phyloP scores from a whole-genome alignment of 306 rosid species.

The Amphicarpaea edgeworthii region DNA sequence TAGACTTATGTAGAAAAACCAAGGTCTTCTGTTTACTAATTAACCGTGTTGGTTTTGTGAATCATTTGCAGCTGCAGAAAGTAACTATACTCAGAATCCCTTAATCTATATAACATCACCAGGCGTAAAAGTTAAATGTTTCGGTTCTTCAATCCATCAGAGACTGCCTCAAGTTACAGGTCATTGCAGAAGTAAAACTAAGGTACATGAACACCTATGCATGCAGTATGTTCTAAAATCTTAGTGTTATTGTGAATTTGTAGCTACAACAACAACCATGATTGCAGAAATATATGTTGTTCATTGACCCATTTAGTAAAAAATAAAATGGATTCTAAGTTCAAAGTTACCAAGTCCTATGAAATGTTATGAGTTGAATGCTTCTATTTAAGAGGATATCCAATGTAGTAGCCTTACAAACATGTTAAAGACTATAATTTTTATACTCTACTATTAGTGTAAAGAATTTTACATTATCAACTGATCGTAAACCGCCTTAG shows the following conservation, averaged over 20 bases:
- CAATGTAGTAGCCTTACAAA: background rate
- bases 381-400: background rate
- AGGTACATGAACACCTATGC: constrained; percentile 53
- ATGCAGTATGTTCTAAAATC: constrained; percentile 5
- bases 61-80: constrained; percentile 50
- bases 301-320: background rate
- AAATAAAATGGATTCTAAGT: background rate
- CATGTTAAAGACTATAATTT: background rate
- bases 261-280: background rate
- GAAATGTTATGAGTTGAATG: background rate
- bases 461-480: background rate
- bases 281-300: background rate
- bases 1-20: constrained; percentile 2
- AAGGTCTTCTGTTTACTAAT: background rate
- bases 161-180: constrained; percentile 34
- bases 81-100: constrained; percentile 29
- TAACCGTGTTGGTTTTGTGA: constrained; percentile 2
- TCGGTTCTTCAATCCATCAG: constrained; percentile 46
- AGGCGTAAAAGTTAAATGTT: constrained; percentile 24
- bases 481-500: background rate
- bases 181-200: constrained; percentile 41
- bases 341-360: background rate
- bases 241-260: background rate
- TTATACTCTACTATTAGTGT: background rate
- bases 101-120: constrained; percentile 24